Conservation (phyloP, 768 basidiomycete species). For the Mrakia frigida region DNA sequence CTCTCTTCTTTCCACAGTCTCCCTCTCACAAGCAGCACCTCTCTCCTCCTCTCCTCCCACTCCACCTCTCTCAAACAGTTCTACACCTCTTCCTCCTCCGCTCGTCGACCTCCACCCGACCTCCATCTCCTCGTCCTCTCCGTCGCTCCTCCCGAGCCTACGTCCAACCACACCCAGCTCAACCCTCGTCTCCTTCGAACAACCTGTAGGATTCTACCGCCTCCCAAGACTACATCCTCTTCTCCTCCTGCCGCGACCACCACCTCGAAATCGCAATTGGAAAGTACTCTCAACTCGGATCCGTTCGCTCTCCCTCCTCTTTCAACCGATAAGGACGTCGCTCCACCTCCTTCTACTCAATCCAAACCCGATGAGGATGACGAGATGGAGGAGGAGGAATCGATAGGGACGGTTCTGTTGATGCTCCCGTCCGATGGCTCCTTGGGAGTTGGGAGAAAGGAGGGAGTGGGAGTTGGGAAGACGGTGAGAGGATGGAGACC, state of each 20-base stretch:
- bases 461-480: not conserved
- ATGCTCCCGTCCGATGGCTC: not conserved
- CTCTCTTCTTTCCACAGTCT: not conserved
- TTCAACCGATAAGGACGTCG: too few species aligned
- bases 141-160: not conserved
- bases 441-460: not conserved
- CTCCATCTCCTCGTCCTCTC: slow-evolving; percentile 2
- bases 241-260: too few species aligned
- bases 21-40: slow-evolving; percentile 5
- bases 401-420: not conserved
- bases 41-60: slow-evolving; percentile 18
- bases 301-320: not conserved
- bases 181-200: slow-evolving; percentile 7
- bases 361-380: not conserved
- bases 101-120: not conserved
- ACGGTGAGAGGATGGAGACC: slow-evolving; percentile 8
- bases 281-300: not conserved
- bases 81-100: not conserved
- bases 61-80: slow-evolving; percentile 2
- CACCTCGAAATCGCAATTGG: not conserved
- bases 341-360: not conserved
- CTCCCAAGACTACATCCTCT: too few species aligned
- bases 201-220: not conserved
- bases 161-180: not conserved
- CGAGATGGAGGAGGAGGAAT: not conserved